Evolutionary conservation across 1,284 basidiomycete species (phyloP), one percentile per base, ranked within the genome.

Genomic region (Ceratobasidium sp.): DNA sequence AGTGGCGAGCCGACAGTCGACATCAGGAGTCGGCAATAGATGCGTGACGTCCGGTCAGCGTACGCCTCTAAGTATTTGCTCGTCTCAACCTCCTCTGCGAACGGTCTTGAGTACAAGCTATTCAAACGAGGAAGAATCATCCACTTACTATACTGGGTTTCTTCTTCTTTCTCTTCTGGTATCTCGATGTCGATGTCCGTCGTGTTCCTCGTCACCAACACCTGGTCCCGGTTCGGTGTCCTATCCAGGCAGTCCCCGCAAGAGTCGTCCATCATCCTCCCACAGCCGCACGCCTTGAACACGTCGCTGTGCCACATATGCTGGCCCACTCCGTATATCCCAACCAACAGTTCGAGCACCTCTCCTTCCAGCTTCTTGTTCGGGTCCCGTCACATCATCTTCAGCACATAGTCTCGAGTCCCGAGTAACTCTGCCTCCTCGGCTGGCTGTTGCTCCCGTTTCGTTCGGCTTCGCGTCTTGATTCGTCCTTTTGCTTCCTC

Each of bases 381-480:
- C 8, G 71, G 46, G 30, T 74, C 71, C 3, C 71, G 71, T 59
- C 71, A 74, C 38, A 74, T 74, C 23, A 65, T 12, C 46, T 74
- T 74, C 2, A 74, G 71, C 33, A 65, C 60, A 33, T 74, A 74
- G 3, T 64, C 59, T 23, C 35, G 12, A 12, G 44, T 44, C 3
- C 54, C n/a, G 5, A 38, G 54, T 7, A n/a, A 6, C 14, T 67
- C 65, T 44, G 33, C 48, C 33, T 64, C 59, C 3, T 64, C 18
- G 33, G 2, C 16, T 38, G 33, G 44, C 35, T 10, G 16, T 44
- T 73, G 12, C 20, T 46, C 27, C 41, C 35, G 20, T n/a, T 59
- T 57, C 64, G 10, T 1, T 27, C n/a, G 18, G 6, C 23, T 8
- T 27, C 64, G n/a, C 6, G 23, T 66, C 41, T n/a, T 38, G 1